These are phyloP conservation scores for Fusarium sp. DNA, from an alignment of 2,329 filamentous ascomycete species.

Conservation along the genomic window DNA sequence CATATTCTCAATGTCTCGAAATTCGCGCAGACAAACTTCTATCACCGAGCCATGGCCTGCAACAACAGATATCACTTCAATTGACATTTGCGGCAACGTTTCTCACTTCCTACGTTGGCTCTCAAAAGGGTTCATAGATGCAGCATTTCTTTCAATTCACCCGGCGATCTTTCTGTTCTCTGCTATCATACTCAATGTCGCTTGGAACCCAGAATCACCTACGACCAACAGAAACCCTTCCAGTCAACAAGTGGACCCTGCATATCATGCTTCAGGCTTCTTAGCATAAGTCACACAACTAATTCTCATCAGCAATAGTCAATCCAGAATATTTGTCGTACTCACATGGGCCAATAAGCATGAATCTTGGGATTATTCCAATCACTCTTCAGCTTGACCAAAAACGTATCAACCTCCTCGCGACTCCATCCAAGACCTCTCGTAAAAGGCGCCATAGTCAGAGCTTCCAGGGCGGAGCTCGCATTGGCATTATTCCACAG, in stretches of 20 bases:
- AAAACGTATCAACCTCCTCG: conserved; percentile 29
- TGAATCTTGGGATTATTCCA: conserved; percentile 33
- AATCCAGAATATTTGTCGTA: fast-evolving
- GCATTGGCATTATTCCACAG: conserved; percentile 43
- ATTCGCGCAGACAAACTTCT: no score
- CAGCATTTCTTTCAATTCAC: no score
- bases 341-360: conserved; percentile 40
- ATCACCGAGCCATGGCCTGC: no score
- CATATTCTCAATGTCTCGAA: no score
- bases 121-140: no score
- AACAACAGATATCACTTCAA: no score
- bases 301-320: neutral
- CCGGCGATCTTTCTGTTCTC: no score
- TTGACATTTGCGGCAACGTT: no score
- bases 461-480: conserved; percentile 41
- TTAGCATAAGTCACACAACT: conserved; percentile 33
- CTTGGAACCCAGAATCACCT: neutral
- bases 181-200: neutral
- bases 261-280: conserved; percentile 23
- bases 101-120: no score
- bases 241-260: fast-evolving
- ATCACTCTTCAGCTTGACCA: conserved; percentile 20
- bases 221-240: neutral
- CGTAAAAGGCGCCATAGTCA: conserved; percentile 48
- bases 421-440: conserved; percentile 33